phyloP scores from a whole-genome alignment of 495 filamentous ascomycete species.

The Penicillium taxi region DNA sequence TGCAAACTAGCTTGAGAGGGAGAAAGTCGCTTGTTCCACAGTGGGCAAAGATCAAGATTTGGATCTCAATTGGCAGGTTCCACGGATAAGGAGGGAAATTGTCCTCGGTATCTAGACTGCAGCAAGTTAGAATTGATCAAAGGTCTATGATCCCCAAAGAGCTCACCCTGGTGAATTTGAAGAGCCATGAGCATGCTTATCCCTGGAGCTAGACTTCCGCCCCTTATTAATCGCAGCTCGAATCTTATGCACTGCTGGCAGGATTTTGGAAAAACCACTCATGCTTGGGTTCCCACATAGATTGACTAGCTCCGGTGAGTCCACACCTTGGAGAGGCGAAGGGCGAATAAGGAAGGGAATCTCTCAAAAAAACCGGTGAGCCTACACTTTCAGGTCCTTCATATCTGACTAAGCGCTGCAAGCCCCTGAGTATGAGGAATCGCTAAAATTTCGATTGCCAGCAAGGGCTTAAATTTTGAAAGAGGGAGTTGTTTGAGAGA shows the following conservation, averaged over 20 bases:
- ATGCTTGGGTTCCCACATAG: slow-evolving; percentile 28
- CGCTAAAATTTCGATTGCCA: no score
- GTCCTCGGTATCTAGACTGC: slow-evolving; percentile 10
- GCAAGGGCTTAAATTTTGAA: no score
- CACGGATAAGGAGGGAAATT: slow-evolving; percentile 23
- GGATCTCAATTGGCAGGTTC: slow-evolving; percentile 39
- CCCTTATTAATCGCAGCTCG: slow-evolving; percentile 28
- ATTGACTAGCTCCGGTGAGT: slow-evolving; percentile 23
- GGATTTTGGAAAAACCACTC: slow-evolving; percentile 30
- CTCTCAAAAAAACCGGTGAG: slow-evolving; percentile 1
- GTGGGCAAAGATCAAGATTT: slow-evolving; percentile 38
- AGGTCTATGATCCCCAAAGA: not conserved
- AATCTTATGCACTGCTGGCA: slow-evolving; percentile 27
- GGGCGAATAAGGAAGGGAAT: not conserved
- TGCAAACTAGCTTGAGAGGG: slow-evolving; percentile 35
- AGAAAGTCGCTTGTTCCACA: slow-evolving; percentile 34
- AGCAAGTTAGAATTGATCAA: not conserved
- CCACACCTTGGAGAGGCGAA: slow-evolving; percentile 2
- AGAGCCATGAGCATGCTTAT: slow-evolving; percentile 21
- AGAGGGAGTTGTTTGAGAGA: not conserved
- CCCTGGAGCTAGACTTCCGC: slow-evolving; percentile 24
- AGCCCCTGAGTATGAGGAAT: slow-evolving; percentile 1
- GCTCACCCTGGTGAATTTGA: slow-evolving; percentile 15
- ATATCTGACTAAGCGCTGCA: slow-evolving; percentile 16
- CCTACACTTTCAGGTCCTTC: slow-evolving; percentile 1